Evolutionary conservation across 768 basidiomycete species (phyloP), one percentile per base, ranked within the genome.

Genomic region (Mycena belliarum): DNA sequence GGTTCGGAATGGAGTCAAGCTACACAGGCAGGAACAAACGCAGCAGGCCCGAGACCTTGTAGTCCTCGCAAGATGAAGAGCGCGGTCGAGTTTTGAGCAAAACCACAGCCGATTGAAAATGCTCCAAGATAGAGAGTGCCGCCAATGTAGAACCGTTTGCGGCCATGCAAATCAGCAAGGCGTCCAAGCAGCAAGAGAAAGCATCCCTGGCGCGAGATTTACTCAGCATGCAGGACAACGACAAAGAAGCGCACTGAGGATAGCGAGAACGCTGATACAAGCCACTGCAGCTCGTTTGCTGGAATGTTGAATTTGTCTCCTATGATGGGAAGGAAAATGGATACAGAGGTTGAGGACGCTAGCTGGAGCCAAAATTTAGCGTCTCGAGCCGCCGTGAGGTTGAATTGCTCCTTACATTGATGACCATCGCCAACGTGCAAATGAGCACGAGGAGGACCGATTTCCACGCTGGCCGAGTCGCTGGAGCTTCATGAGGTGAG

Each of bases 41-140:
- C 86, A 0, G 86, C 84, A 0, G 77, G 75, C 6, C 86, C 88
- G 25, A 84, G 65, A 1, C 88, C 88, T 52, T 87, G 84, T 25
- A 87, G 64, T 3, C 79, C 89, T 37, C 89, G 76, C 18, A 88
- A 74, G 21, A 90, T 64, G 59, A 82, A 79, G 50, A 91, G 63
- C 1, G 77, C 75, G 18, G 83, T 70, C n/a, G 74, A 73, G 49
- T 74, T 73, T 26, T 75, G 66, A 0, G 81, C 71, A 55, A 88
- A 83, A 6, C 79, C 82, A 49, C 79, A 75, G 0, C 75, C 82
- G 0, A 90, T 52, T 2, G 79, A 73, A 49, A 82, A 82, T 2
- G 73, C 68, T 10, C 71, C 60, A 44, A 81, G 75, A 61, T 73
- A 74, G 6, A 70, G 12, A 41, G 79, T 77, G 14, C 88, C 88